phyloP scores from a whole-genome alignment of 257 asterid genomes.

The Coffea eugenioides region DNA sequence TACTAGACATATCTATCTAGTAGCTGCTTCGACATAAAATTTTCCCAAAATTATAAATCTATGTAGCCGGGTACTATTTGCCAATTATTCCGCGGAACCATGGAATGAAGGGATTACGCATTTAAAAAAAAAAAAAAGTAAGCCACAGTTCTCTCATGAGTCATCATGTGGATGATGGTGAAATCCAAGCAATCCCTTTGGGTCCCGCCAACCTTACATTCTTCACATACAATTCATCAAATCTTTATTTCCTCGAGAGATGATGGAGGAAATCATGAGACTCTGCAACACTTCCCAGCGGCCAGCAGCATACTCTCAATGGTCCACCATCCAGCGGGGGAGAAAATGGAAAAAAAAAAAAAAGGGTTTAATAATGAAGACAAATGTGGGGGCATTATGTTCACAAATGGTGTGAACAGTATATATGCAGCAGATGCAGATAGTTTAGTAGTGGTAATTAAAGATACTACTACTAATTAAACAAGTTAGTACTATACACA shows the following conservation, averaged over 20 bases:
- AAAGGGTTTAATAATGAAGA: background rate
- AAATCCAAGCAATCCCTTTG: constrained; percentile 18
- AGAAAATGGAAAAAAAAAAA: background rate
- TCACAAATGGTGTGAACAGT: background rate
- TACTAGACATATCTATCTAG: too few species aligned
- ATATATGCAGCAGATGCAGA: too few species aligned
- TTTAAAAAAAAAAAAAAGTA: background rate
- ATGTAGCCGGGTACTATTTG: too few species aligned
- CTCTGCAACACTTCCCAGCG: background rate
- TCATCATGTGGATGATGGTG: constrained; percentile 1
- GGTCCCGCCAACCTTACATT: background rate
- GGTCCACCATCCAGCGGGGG: background rate
- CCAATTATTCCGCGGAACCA: too few species aligned
- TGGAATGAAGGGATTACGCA: background rate
- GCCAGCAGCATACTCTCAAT: background rate
- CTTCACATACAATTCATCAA: constrained; percentile 3
- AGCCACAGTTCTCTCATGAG: background rate
- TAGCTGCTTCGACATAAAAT: too few species aligned
- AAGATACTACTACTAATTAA: too few species aligned
- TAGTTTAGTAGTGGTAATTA: too few species aligned
- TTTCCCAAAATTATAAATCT: too few species aligned
- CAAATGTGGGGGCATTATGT: background rate
- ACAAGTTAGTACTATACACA: too few species aligned
- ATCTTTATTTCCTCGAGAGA: background rate
- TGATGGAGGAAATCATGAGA: constrained; percentile 17